Base-by-base conservation (phyloP, 768 basidiomycete species). In the Mycena kentingensis region DNA sequence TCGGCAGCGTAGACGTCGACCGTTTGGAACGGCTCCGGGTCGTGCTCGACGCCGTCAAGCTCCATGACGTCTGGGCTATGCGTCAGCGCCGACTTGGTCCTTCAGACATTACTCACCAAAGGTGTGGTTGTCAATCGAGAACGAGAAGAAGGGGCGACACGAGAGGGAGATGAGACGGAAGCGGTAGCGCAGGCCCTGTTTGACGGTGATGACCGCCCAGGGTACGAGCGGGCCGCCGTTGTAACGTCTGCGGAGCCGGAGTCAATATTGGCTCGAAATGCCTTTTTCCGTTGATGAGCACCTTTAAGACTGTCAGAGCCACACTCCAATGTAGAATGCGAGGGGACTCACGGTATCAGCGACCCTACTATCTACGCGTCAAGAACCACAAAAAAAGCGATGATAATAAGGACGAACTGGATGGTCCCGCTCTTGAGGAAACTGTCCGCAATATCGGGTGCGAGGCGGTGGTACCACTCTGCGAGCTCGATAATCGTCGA, bases 161-260 rank as follows among this genome's bases (percentile, higher is more conserved):
- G 75, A 70, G n/a, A 65, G 68, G 42, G 64, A 59, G 49, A 79
- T 52, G 18, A 78, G 18, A 8, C 77, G 76, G 61, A 78, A 72
- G 16, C 77, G 73, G 34, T 55, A 61, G 29, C 58, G 45, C 50
- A 69, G 73, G 8, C 71, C 69, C 12, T 52, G 50, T 4, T 52
- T 41, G 32, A 79, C 73, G 37, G 64, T 65, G 57, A 77, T 54
- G 4, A 74, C 64, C 0, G 77, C 41, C 22, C 76, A 64, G 1
- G 67, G 56, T 6, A 58, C 52, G 3, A 39, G 8, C n/a, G 76
- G 71, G 6, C 77, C 76, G 12, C 69, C 73, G 12, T 49, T 5
- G 52, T 71, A 76, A 27, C 58, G 53, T 35, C 61, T 60, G 36
- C 68, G 65, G 0, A 72, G 71, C 28, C 75, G 76, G 26, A 76